Evolutionary conservation across 805 yeast genomes (phyloP).

Genomic region (Scheffersomyces lignosus): DNA sequence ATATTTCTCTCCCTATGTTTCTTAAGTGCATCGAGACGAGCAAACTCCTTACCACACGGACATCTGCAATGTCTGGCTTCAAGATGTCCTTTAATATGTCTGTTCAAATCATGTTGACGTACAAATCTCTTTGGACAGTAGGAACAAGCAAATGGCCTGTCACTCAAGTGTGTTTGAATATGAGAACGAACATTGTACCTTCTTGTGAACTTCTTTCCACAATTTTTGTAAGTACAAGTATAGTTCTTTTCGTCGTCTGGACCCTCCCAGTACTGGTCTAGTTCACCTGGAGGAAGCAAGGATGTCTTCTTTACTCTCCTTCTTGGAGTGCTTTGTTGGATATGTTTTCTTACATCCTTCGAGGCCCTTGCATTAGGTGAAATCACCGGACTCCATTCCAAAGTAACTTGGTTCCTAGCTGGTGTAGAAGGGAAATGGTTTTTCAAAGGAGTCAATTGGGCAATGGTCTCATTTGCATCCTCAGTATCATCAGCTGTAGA

Average conservation of each 20-base stretch:
- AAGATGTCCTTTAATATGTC: conserved; percentile 86
- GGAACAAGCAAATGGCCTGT: conserved; percentile 84
- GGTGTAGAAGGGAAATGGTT: conserved; percentile 36
- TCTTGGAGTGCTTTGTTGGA: conserved; percentile 47
- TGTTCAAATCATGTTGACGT: conserved; percentile 88
- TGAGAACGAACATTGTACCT: conserved; percentile 92
- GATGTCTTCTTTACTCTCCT: conserved; percentile 57
- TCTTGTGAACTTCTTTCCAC: conserved; percentile 83
- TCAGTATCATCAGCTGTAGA: conserved; percentile 29
- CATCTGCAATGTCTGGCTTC: conserved; percentile 68
- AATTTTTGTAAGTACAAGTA: conserved; percentile 71
- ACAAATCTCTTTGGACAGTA: conserved; percentile 85
- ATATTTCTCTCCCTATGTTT: conserved; percentile 79
- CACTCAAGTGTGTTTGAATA: conserved; percentile 94
- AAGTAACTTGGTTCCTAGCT: conserved; percentile 27
- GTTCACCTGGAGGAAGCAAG: conserved; percentile 83
- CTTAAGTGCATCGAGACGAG: conserved; percentile 83
- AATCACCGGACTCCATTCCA: conserved; percentile 48
- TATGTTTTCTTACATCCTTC: conserved; percentile 16
- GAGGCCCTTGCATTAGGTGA: conserved; percentile 32
- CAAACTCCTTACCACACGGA: conserved; percentile 92
- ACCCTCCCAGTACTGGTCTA: conserved; percentile 80
- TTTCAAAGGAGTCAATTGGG: conserved; percentile 41
- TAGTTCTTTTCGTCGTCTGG: conserved; percentile 72
- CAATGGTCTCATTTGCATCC: conserved; percentile 41